phyloP scores from a whole-genome alignment of 768 basidiomycete species.

The Mycena galericulata region DNA sequence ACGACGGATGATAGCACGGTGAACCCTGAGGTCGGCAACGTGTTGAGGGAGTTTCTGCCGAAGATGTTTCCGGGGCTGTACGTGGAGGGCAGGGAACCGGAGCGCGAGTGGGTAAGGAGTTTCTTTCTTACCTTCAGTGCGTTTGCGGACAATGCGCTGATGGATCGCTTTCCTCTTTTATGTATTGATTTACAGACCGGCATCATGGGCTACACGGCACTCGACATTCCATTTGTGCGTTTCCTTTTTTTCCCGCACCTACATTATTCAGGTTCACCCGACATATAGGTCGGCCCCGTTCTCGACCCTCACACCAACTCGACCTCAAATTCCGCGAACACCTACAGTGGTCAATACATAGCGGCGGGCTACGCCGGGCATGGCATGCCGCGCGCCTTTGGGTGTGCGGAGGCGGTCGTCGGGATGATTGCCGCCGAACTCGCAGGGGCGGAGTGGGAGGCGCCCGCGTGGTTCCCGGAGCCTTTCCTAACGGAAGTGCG shows the following conservation, averaged over 20 bases:
- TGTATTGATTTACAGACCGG: slow-evolving; percentile 66
- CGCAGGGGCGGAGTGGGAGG: slow-evolving; percentile 48
- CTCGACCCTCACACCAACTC: slow-evolving; percentile 30
- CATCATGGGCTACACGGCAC: slow-evolving; percentile 81
- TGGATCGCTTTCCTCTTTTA: too few relatives aligned
- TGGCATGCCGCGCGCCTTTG: slow-evolving; percentile 70
- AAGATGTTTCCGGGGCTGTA: slow-evolving; percentile 67
- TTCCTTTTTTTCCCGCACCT: background rate
- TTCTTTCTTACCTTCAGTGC: too few relatives aligned
- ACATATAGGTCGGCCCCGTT: slow-evolving; percentile 63
- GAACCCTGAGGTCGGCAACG: slow-evolving; percentile 58
- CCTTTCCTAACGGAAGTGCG: slow-evolving; percentile 44
- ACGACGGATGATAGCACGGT: slow-evolving; percentile 69
- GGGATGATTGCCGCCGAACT: slow-evolving; percentile 59
- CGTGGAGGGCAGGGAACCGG: slow-evolving; percentile 60
- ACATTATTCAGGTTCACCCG: background rate
- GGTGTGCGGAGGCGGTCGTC: slow-evolving; percentile 55
- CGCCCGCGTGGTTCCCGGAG: slow-evolving; percentile 63
- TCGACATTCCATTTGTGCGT: slow-evolving; percentile 75
- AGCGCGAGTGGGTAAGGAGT: slow-evolving; percentile 84
- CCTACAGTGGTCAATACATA: slow-evolving; percentile 60
- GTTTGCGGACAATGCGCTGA: too few relatives aligned
- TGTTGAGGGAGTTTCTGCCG: slow-evolving; percentile 70
- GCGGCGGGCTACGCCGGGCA: slow-evolving; percentile 68
- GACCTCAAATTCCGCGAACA: background rate